Evolutionary conservation across 106 monocot genomes (phyloP).

Genomic region (Acanthochlamys bracteata): DNA sequence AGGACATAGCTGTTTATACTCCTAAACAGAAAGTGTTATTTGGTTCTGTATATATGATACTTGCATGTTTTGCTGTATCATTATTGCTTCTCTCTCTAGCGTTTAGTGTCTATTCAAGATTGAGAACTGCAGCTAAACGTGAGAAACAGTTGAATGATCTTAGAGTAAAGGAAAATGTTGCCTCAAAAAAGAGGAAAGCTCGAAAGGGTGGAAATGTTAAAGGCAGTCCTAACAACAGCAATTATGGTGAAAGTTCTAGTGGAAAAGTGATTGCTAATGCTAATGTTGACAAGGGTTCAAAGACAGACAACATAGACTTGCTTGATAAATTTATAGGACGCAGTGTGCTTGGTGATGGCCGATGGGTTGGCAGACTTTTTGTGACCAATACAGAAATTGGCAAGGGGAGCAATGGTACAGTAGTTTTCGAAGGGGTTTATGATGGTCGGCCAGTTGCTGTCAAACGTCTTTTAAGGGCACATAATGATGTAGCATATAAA

Average conservation of each 20-base stretch:
- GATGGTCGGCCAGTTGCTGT: conserved; percentile 82
- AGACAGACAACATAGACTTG: conserved; percentile 12
- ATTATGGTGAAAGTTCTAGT: conserved; percentile 9
- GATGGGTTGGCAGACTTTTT: conserved; percentile 67
- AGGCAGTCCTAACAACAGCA: conserved; percentile 7
- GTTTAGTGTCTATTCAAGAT: conserved; percentile 20
- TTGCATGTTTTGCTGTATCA: conserved; percentile 13
- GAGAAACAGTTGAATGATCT: conserved; percentile 24
- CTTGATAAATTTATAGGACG: conserved; percentile 9
- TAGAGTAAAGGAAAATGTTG: conserved; percentile 20
- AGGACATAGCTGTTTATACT: neutral
- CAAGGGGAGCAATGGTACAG: conserved; percentile 93
- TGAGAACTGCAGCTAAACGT: conserved; percentile 12
- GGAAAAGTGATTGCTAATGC: conserved; percentile 16
- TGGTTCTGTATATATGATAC: conserved; percentile 5
- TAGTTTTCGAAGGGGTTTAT: conserved; percentile 81
- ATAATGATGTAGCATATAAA: conserved; percentile 83
- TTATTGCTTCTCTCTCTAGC: conserved; percentile 11
- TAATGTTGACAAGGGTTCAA: neutral
- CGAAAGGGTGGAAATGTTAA: conserved; percentile 36
- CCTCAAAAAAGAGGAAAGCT: conserved; percentile 60
- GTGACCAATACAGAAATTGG: conserved; percentile 82
- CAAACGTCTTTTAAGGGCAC: conserved; percentile 70
- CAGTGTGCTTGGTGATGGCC: conserved; percentile 30
- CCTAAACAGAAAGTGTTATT: conserved; percentile 4